Conservation (phyloP, 2,329 filamentous ascomycete species). For the Penicillium palitans region DNA sequence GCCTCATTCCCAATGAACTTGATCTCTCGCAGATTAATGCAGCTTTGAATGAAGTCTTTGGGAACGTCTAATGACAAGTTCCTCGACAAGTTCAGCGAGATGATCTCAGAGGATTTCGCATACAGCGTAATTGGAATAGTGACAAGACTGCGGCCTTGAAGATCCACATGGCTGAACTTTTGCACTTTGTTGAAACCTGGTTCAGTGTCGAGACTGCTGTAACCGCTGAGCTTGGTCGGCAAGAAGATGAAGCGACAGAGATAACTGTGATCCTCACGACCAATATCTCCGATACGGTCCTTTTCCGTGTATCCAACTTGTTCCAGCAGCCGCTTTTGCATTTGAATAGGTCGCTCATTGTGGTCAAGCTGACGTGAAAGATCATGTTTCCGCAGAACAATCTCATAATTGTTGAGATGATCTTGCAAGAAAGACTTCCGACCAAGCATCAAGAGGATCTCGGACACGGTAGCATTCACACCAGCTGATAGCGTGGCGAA, state of each 20-base stretch:
- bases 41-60: constrained; percentile 93
- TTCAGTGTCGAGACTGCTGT: constrained; percentile 70
- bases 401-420: constrained; percentile 89
- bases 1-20: constrained; percentile 96
- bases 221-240: constrained; percentile 81
- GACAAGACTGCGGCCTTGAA: constrained; percentile 84
- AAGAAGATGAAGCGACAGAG: constrained; percentile 94
- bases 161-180: constrained; percentile 91
- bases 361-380: constrained; percentile 77
- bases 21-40: constrained; percentile 87
- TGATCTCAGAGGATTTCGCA: constrained; percentile 86
- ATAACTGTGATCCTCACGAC: constrained; percentile 95
- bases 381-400: constrained; percentile 91
- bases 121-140: constrained; percentile 95
- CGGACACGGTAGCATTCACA: constrained; percentile 78
- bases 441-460: constrained; percentile 85
- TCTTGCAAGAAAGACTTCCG: constrained; percentile 94
- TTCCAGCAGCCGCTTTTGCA: constrained; percentile 87
- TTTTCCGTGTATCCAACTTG: constrained; percentile 86
- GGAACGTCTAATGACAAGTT: constrained; percentile 92
- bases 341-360: constrained; percentile 78
- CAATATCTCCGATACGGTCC: constrained; percentile 88
- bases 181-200: constrained; percentile 77
- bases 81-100: constrained; percentile 87
- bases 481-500: constrained; percentile 88